These are phyloP conservation scores for Picea sitchensis DNA, from an alignment of 75 land plant species.

Conservation along the genomic window DNA sequence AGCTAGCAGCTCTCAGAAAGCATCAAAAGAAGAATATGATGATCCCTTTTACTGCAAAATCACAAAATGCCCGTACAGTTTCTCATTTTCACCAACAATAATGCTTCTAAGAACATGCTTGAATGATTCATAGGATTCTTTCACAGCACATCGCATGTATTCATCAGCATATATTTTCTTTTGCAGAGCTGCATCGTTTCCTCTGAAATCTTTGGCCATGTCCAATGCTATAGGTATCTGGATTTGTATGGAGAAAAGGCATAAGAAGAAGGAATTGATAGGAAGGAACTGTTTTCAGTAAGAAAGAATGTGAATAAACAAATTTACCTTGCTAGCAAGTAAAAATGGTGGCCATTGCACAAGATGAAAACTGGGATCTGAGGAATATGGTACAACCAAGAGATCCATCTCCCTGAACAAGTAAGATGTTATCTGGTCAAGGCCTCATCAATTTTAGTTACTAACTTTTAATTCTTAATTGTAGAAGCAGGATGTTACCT, in stretches of 20 bases:
- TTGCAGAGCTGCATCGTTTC: conserved; percentile 51
- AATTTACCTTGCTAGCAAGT: conserved; percentile 76
- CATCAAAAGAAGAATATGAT: neutral
- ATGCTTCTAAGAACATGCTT: conserved; percentile 42
- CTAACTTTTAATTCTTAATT: neutral
- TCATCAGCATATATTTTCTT: conserved; percentile 66
- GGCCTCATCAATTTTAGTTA: neutral
- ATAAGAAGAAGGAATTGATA: neutral
- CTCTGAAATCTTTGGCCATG: conserved; percentile 85
- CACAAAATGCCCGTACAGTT: conserved; percentile 25
- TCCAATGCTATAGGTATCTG: conserved; percentile 88
- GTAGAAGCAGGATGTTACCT: conserved; percentile 30
- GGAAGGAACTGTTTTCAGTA: neutral
- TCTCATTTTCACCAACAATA: conserved; percentile 57
- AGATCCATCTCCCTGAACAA: conserved; percentile 71
- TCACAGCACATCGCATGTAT: conserved; percentile 73
- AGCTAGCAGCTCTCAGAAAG: neutral
- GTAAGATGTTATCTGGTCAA: neutral
- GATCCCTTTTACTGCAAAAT: neutral
- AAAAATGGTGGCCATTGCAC: conserved; percentile 86
- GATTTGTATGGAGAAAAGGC: neutral
- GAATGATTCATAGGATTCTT: conserved; percentile 75
- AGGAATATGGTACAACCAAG: conserved; percentile 59
- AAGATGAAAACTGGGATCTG: conserved; percentile 22
- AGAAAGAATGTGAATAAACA: neutral